Base-by-base conservation (phyloP, 164 flowering plant genomes). In the Brasenia schreberi region DNA sequence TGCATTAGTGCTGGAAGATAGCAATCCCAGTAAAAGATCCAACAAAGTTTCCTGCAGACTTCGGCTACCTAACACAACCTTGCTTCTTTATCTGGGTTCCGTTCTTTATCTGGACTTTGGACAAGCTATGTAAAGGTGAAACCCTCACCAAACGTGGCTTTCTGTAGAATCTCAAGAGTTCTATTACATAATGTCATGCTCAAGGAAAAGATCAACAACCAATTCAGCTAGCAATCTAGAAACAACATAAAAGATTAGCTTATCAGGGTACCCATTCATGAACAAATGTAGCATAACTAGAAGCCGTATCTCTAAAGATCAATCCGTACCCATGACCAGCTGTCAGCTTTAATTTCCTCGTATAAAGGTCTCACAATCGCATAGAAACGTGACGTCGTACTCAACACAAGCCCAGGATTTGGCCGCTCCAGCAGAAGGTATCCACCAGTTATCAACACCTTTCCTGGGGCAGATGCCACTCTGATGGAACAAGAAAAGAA, bases 401-500 rank as follows among this genome's bases (percentile, higher is more conserved):
- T 92, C 9, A 95, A 82, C 0, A 92, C 97, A 59, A 90, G 69
- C 18, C 99, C 99, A 0, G 97, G 85, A 84, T 95, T 92, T 7
- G 97, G 97, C 71, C 96, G 88, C 76, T 95, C 99, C 74, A 95
- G 74, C 52, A 95, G 77, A 14, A 95, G 82, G 76, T 95, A 95
- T 17, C 97, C 99, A 4, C 99, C 99, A 7, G 97, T 92, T 82
- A 95, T 80, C 81, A 95, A 80, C 66, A 95, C 99, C 80, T 95
- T 94, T 71, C 99, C 99, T 52, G 99, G 99, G 70, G 99, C 97
- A 43, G 97, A 95, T 70, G 87, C 96, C 68, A 89, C 90, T 45
- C 96, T 88, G 76, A 5, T 65, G 5, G 42, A 64, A 60, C 63
- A 73, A 62, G 62, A 66, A 67, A 63, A 14, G 43, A 19, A 19